Evolutionary conservation across 2,329 filamentous ascomycete genomes (phyloP).

Genomic region (Ceratocystis variospora): DNA sequence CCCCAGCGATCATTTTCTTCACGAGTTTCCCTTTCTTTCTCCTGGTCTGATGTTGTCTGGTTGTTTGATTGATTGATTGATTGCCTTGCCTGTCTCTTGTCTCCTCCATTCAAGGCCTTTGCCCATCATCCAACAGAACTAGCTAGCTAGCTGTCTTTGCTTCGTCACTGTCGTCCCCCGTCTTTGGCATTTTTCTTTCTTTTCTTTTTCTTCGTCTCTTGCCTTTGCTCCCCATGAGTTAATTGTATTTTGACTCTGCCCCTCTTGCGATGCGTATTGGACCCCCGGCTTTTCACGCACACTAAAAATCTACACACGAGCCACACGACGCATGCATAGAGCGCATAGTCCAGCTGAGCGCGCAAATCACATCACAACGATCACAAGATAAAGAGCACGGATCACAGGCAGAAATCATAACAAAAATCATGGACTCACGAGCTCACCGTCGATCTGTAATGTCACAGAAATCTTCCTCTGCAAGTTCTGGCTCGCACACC

Average conservation of each 20-base stretch:
- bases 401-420: background rate
- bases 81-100: background rate
- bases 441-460: conserved; percentile 14
- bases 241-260: background rate
- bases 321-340: background rate
- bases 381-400: background rate
- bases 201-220: background rate
- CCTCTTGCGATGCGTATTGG: background rate
- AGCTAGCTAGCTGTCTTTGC: too few relatives aligned
- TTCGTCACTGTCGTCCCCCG: too few relatives aligned
- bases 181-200: too few relatives aligned
- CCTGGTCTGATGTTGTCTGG: background rate
- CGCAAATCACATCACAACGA: conserved; percentile 3
- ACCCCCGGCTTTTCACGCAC: background rate
- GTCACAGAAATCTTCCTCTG: conserved; percentile 17
- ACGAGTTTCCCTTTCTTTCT: background rate
- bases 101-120: background rate
- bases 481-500: conserved; percentile 6
- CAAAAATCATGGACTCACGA: background rate
- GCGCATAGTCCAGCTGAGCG: conserved; percentile 5
- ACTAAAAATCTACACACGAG: background rate
- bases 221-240: background rate
- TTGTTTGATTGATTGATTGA: background rate
- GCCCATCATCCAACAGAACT: background rate
- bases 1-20: conserved; percentile 1